These are phyloP conservation scores for Curvularia lunata DNA, from an alignment of 2,329 filamentous ascomycete genomes.

Conservation along the genomic window DNA sequence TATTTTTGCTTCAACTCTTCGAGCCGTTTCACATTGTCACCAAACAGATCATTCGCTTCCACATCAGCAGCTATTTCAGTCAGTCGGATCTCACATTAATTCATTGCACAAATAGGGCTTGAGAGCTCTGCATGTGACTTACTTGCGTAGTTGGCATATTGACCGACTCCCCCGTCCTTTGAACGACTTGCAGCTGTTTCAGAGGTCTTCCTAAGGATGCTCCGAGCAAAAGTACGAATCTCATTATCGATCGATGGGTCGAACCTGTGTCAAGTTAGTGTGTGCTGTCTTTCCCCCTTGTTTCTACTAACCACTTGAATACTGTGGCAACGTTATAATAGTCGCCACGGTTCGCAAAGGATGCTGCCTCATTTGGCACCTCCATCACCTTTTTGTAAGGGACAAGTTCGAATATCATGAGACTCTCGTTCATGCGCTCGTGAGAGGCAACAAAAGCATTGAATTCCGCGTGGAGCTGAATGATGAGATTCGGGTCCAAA, in stretches of 20 bases:
- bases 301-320: slow-evolving; percentile 39
- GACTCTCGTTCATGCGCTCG: slow-evolving; percentile 33
- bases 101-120: background rate
- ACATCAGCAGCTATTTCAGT: slow-evolving; percentile 30
- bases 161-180: slow-evolving; percentile 36
- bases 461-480: slow-evolving; percentile 35
- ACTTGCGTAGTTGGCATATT: slow-evolving; percentile 44
- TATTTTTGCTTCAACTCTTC: slow-evolving; percentile 45
- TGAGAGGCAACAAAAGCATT: slow-evolving; percentile 33
- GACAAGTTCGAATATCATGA: slow-evolving; percentile 40
- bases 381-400: slow-evolving; percentile 36
- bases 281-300: background rate
- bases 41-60: slow-evolving; percentile 39
- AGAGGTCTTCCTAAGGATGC: slow-evolving; percentile 34
- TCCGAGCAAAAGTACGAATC: slow-evolving; percentile 35
- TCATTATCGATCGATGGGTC: slow-evolving; percentile 34
- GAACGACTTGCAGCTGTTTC: slow-evolving; percentile 26
- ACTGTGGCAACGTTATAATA: slow-evolving; percentile 44
- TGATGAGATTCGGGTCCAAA: slow-evolving; percentile 32
- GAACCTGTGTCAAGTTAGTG: slow-evolving; percentile 25
- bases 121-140: background rate
- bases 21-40: slow-evolving; percentile 41
- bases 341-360: slow-evolving; percentile 41
- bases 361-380: slow-evolving; percentile 32
- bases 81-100: background rate